Conservation (phyloP, 2,329 filamentous ascomycete genomes). For the Cladosporium sp. region DNA sequence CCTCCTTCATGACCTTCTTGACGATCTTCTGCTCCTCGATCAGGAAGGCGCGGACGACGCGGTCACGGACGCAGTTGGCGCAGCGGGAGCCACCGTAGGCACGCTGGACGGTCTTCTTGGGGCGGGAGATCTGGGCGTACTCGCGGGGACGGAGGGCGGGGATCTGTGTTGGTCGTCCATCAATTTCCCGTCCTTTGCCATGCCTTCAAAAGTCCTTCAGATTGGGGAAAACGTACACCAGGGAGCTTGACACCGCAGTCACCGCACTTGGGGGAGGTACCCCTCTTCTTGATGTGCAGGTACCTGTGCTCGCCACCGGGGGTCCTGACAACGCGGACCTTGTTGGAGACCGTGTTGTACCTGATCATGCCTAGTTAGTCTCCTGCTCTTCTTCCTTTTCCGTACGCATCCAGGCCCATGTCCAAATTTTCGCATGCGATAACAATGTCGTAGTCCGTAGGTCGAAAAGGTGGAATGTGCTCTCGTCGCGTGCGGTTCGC, state of each 20-base stretch:
- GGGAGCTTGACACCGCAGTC: constrained; percentile 97
- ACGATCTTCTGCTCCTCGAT: constrained; percentile 99
- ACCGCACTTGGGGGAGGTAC: constrained; percentile 96
- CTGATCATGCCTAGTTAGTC: constrained; percentile 39
- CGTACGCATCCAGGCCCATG: neutral
- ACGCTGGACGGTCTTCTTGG: constrained; percentile 98
- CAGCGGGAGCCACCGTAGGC: constrained; percentile 98
- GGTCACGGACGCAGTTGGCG: constrained; percentile 97
- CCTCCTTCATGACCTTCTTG: constrained; percentile 99
- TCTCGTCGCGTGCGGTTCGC: neutral
- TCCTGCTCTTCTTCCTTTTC: constrained; percentile 13
- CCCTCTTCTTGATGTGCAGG: constrained; percentile 99
- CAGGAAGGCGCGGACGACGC: constrained; percentile 95
- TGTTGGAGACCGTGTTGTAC: constrained; percentile 98
- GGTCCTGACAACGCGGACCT: constrained; percentile 91
- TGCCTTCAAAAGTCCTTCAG: neutral
- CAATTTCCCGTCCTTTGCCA: constrained; percentile 9
- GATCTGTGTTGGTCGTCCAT: constrained; percentile 49
- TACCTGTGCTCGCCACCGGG: constrained; percentile 92
- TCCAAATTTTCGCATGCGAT: neutral
- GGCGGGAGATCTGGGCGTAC: constrained; percentile 94
- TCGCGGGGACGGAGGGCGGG: constrained; percentile 97
- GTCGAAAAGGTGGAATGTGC: neutral
- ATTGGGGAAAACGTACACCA: constrained; percentile 66
- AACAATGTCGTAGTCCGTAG: neutral